Evolutionary conservation across 208 protist species (phyloP).

Genomic region (Crithidia fasciculata): DNA sequence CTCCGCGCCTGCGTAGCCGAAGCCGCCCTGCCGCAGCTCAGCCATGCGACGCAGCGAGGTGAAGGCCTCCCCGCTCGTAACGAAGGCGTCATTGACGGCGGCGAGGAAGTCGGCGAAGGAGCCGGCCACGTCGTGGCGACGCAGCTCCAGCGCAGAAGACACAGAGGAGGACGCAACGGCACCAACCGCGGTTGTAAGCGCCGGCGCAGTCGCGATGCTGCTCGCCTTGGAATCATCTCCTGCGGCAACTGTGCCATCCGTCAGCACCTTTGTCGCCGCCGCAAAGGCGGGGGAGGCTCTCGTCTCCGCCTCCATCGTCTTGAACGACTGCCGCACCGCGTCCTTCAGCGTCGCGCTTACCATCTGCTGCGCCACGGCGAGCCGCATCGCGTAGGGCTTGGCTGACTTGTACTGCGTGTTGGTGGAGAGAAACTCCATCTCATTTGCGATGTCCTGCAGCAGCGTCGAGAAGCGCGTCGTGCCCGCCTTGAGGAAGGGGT

Average conservation of each 20-base stretch:
- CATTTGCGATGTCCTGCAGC: constrained; percentile 78
- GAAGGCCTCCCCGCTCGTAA: constrained; percentile 40
- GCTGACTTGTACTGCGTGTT: constrained; percentile 80
- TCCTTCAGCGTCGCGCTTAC: constrained; percentile 53
- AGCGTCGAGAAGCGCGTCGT: constrained; percentile 71
- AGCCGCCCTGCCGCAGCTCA: constrained; percentile 58
- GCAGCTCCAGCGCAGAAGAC: constrained; percentile 6
- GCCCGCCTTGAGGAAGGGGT: constrained; percentile 60
- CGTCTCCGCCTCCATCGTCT: constrained; percentile 30
- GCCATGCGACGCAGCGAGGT: constrained; percentile 74
- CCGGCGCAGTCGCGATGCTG: not conserved
- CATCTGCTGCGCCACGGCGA: constrained; percentile 67
- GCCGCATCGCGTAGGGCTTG: constrained; percentile 68
- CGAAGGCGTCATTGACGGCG: constrained; percentile 65
- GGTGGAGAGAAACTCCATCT: constrained; percentile 76
- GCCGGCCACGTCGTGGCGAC: constrained; percentile 28
- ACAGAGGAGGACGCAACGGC: too few relatives aligned
- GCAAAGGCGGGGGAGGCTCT: constrained; percentile 27
- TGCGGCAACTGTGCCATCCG: not conserved
- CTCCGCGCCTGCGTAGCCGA: constrained; percentile 41
- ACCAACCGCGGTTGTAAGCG: not conserved
- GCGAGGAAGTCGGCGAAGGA: constrained; percentile 39
- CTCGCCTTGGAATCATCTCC: not conserved
- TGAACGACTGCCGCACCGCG: constrained; percentile 59
- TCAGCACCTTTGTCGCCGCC: constrained; percentile 23